phyloP scores from a whole-genome alignment of 2,329 filamentous ascomycete genomes.

The Tolypocladium cylindrosporum region DNA sequence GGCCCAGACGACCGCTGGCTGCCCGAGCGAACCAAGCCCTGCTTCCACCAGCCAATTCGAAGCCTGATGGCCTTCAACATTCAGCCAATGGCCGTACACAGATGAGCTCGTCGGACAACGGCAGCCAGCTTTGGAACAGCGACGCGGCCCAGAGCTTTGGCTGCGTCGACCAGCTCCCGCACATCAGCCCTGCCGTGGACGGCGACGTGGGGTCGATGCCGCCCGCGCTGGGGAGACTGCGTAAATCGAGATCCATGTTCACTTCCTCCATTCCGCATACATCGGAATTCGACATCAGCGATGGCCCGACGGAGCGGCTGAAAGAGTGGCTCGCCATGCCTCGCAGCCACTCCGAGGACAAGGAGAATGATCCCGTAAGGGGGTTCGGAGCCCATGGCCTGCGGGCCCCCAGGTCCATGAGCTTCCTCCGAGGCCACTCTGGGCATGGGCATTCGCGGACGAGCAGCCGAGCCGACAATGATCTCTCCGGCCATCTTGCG shows the following conservation, averaged over 20 bases:
- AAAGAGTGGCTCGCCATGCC: constrained; percentile 5
- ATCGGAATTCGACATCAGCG: constrained; percentile 1
- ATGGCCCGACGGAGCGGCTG: constrained; percentile 2
- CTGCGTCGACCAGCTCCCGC: constrained; percentile 22
- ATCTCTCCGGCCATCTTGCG: constrained; percentile 24
- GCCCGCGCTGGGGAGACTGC: constrained; percentile 38
- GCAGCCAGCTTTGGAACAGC: not conserved
- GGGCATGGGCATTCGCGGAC: constrained; percentile 6
- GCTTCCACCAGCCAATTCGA: not conserved
- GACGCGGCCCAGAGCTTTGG: constrained; percentile 1
- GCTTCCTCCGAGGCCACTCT: constrained; percentile 31
- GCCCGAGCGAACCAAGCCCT: constrained; percentile 12
- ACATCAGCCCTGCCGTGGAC: constrained; percentile 34
- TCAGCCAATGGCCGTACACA: not conserved
- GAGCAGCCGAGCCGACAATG: constrained; percentile 15
- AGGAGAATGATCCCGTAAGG: constrained; percentile 18
- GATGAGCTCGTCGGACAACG: not conserved
- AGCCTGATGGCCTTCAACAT: not conserved
- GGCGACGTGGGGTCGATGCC: constrained; percentile 37
- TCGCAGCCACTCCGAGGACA: constrained; percentile 5
- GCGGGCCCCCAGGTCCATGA: constrained; percentile 45
- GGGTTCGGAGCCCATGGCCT: constrained; percentile 12
- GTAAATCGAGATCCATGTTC: constrained; percentile 47
- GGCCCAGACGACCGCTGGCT: constrained; percentile 17
- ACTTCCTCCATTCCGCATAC: constrained; percentile 17